phyloP scores from a whole-genome alignment of 192 early-diverging fungal genomes.

The Pilobolus umbonatus region DNA sequence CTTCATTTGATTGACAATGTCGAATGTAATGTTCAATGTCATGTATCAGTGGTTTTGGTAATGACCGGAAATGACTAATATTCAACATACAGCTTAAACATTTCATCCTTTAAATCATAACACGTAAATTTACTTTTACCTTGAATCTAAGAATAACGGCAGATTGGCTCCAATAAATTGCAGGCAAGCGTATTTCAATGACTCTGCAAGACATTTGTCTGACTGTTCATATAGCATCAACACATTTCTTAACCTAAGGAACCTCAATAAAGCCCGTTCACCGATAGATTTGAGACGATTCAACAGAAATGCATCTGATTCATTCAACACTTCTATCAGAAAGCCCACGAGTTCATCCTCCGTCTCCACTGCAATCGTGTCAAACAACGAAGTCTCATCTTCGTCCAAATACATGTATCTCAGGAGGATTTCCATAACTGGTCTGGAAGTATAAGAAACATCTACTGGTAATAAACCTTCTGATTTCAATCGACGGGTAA shows the following conservation, averaged over 20 bases:
- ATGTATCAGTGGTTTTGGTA: conserved; percentile 10
- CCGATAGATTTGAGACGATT: conserved; percentile 40
- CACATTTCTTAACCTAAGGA: conserved; percentile 48
- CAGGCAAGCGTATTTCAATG: conserved; percentile 49
- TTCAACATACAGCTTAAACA: too few relatives aligned
- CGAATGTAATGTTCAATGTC: conserved; percentile 18
- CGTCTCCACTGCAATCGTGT: conserved; percentile 21
- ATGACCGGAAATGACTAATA: too few relatives aligned
- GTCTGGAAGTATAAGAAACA: conserved; percentile 43
- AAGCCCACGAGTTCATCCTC: conserved; percentile 46
- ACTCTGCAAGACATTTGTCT: conserved; percentile 42
- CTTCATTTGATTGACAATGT: conserved; percentile 18
- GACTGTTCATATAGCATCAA: conserved; percentile 49
- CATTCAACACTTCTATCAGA: conserved; percentile 51
- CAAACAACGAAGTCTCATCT: conserved; percentile 36
- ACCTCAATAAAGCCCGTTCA: conserved; percentile 30
- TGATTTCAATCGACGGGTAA: conserved; percentile 18
- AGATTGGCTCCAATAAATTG: conserved; percentile 47
- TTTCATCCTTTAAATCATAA: too few relatives aligned
- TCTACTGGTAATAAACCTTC: conserved; percentile 35
- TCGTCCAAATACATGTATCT: conserved; percentile 51
- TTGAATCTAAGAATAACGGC: conserved; percentile 38
- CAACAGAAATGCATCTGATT: conserved; percentile 63
- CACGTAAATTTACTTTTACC: conserved; percentile 15
- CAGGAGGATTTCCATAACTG: conserved; percentile 50